Evolutionary conservation across 2,329 filamentous ascomycete species (phyloP), one percentile per base, ranked within the genome.

Genomic region (Ophiostoma novo-ulmi): DNA sequence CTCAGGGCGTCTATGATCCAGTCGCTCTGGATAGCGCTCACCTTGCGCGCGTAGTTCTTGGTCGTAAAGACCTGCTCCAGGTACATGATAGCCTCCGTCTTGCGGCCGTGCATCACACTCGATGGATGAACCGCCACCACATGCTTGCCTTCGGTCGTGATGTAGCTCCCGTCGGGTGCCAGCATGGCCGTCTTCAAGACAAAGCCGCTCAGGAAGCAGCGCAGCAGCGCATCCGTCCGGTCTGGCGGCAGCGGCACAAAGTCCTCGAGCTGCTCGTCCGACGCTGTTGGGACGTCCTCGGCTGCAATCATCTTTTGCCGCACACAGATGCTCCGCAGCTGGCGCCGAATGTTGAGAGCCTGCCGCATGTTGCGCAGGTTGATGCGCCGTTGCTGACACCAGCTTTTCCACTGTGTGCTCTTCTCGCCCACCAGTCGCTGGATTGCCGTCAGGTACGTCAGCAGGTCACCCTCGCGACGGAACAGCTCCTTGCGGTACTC

Each of bases 31-130:
- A 89, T 83, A 0, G 83, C 83, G 77, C 86, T 89, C 72, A 89
- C 87, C 77, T 87, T 89, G 77, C 89, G 89, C 0, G 85, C 88
- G 72, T 89, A 90, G 75, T 86, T 89, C 79, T 88, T 89, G 70
- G 84, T 84, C 0, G 88, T 90, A 74, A 85, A 90, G 0, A 90
- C 87, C 73, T 90, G 85, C 73, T 90, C 88, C 11, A 90, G 77
- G 73, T 89, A 90, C 87, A 90, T 88, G 76, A 90, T 88, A 4
- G 87, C 87, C 78, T 89, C 87, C 75, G 83, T 84, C 78, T 89
- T 89, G 75, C 85, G 82, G 0, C 88, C 87, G 73, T 88, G 86
- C 67, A 90, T 74, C 0, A 88, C 85, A 73, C 88, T 90, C 0
- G 86, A 83, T 0, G 88, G 88, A 74, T 90, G 88, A 22, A 90